Evolutionary conservation across 176 grass and related monocot species (phyloP).

Genomic region (Oryza glumipatula): DNA sequence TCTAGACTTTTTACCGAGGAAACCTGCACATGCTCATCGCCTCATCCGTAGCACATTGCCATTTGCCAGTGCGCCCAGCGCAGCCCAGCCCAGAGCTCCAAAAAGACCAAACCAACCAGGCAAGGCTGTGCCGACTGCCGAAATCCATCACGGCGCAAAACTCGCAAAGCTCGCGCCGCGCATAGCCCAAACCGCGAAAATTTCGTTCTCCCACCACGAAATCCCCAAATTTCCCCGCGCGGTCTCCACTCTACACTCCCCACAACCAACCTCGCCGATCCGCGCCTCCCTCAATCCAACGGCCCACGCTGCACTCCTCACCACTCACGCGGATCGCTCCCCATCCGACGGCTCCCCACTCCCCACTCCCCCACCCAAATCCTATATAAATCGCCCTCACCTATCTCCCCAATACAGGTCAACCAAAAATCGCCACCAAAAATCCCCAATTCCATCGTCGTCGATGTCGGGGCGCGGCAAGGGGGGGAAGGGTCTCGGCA

Average conservation of each 20-base stretch:
- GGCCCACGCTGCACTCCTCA: not conserved
- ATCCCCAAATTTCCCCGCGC: not conserved
- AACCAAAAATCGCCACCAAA: too few relatives aligned
- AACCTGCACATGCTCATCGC: too few relatives aligned
- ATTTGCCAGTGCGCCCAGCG: too few relatives aligned
- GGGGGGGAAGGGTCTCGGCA: constrained; percentile 83
- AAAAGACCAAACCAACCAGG: not conserved
- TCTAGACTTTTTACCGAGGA: too few relatives aligned
- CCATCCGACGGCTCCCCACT: constrained; percentile 13
- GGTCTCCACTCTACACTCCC: not conserved
- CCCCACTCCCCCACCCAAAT: not conserved
- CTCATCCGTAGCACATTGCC: too few relatives aligned
- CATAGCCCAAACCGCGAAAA: not conserved
- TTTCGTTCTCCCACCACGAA: not conserved
- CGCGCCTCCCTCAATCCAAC: constrained; percentile 1
- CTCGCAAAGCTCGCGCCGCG: not conserved
- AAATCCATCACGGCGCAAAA: not conserved
- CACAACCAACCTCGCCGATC: not conserved
- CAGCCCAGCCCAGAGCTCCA: not conserved
- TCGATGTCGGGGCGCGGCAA: constrained; percentile 15
- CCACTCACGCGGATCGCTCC: not conserved
- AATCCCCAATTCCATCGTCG: not conserved
- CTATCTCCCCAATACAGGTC: not conserved
- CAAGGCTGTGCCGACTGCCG: too few relatives aligned
- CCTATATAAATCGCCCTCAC: not conserved